Evolutionary conservation across 345 rosid species (phyloP).

Genomic region (Euphorbia pulcherrima): DNA sequence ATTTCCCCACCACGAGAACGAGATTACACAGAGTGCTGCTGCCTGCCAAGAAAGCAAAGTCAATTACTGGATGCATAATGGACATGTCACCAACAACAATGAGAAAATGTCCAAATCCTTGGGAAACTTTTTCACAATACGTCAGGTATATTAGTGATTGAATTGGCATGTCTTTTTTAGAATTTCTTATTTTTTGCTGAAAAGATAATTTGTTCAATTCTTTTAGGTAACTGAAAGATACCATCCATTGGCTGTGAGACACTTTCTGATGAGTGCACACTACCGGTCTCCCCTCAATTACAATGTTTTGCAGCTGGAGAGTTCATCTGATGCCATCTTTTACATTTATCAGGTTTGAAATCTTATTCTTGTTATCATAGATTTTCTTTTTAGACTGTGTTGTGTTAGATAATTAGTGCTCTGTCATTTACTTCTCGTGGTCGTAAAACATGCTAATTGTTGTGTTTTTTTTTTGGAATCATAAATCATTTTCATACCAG

Average conservation of each 20-base stretch:
- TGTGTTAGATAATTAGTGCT: not conserved
- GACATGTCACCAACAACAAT: constrained; percentile 74
- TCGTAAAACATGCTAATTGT: too few species aligned
- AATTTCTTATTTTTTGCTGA: not conserved
- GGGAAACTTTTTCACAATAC: constrained; percentile 67
- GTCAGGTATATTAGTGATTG: constrained; percentile 41
- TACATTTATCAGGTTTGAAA: constrained; percentile 77
- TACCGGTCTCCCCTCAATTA: constrained; percentile 83
- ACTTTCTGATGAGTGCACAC: constrained; percentile 78
- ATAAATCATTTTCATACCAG: not conserved
- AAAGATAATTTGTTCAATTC: constrained; percentile 5
- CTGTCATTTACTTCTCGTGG: not conserved
- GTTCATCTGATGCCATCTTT: constrained; percentile 63
- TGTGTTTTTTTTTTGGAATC: not conserved
- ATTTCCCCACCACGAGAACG: constrained; percentile 87
- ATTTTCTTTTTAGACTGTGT: not conserved
- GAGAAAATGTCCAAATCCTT: constrained; percentile 84
- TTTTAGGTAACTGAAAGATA: constrained; percentile 59
- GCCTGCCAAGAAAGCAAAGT: constrained; percentile 56
- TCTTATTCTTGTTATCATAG: constrained; percentile 1
- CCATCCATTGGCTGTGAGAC: constrained; percentile 78
- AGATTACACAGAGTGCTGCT: constrained; percentile 80
- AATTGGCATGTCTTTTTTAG: not conserved
- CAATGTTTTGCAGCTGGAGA: constrained; percentile 56
- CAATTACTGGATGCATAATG: constrained; percentile 89